A percentile compares a stretch with the other conserved stretches of the same genome.
phyloP scores from a whole-genome alignment of 2,329 filamentous ascomycete species.

The Chaetomiaceae sp. region DNA sequence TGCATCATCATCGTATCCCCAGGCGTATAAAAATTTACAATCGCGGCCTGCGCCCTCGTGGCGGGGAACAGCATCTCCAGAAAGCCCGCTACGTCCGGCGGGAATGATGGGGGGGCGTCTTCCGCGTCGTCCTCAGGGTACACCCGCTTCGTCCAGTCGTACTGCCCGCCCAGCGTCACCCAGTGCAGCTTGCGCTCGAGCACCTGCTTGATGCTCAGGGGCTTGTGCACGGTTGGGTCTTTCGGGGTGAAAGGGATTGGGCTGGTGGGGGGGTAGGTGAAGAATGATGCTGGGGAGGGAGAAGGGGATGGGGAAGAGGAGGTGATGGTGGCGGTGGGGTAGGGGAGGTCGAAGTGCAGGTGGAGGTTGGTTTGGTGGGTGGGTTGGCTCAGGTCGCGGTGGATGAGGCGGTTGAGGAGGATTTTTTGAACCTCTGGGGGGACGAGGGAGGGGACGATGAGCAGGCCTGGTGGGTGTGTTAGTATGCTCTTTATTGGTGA shows the following conservation, averaged over 20 bases:
- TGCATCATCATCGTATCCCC: slow-evolving; percentile 90
- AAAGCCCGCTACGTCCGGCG: slow-evolving; percentile 62
- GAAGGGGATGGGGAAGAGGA: slow-evolving; percentile 37
- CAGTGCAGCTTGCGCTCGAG: slow-evolving; percentile 80
- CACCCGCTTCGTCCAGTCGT: slow-evolving; percentile 85
- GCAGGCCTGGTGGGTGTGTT: slow-evolving; percentile 54
- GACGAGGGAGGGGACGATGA: slow-evolving; percentile 69
- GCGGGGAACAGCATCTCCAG: slow-evolving; percentile 66
- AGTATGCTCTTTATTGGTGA: background rate
- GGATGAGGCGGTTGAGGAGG: slow-evolving; percentile 65
- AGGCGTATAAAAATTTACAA: slow-evolving; percentile 87
- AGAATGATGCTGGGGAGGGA: slow-evolving; percentile 36
- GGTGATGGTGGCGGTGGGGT: slow-evolving; percentile 18
- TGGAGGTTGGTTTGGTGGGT: slow-evolving; percentile 75
- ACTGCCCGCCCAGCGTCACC: slow-evolving; percentile 92
- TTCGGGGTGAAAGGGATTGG: slow-evolving; percentile 59
- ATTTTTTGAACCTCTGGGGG: slow-evolving; percentile 60
- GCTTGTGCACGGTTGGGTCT: slow-evolving; percentile 66
- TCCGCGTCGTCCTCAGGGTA: slow-evolving; percentile 53
- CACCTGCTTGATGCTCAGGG: slow-evolving; percentile 62
- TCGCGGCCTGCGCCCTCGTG: slow-evolving; percentile 79
- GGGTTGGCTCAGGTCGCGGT: slow-evolving; percentile 59
- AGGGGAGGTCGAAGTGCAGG: slow-evolving; percentile 32
- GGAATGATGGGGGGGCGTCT: slow-evolving; percentile 66
- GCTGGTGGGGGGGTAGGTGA: slow-evolving; percentile 42